A percentile compares a stretch with the other conserved stretches of the same genome.
Conservation (phyloP, 768 basidiomycete genomes). For the Calocera cornea region DNA sequence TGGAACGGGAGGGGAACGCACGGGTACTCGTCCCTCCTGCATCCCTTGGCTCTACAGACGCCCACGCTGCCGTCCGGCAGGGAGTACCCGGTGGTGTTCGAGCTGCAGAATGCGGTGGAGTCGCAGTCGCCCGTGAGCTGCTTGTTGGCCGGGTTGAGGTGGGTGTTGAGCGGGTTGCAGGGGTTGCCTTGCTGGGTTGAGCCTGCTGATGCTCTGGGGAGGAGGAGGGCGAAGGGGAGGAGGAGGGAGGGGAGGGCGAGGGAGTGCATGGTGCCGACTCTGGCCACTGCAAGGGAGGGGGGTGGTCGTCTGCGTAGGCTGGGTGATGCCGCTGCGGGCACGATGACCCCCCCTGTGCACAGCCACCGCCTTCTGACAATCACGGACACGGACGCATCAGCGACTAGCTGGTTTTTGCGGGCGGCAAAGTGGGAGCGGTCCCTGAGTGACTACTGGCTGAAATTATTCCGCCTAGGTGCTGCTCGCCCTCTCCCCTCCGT, state of each 20-base stretch:
- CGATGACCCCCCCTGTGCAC: too few species aligned
- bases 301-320: too few species aligned
- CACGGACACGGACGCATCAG: too few species aligned
- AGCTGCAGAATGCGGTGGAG: constrained; percentile 50
- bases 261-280: too few species aligned
- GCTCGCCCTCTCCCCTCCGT: too few species aligned
- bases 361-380: too few species aligned
- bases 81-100: constrained; percentile 37
- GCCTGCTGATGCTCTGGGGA: constrained; percentile 27
- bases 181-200: constrained; percentile 31
- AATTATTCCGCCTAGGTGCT: neutral
- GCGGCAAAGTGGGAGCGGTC: too few species aligned
- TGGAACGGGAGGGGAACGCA: constrained; percentile 33
- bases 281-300: too few species aligned
- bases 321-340: too few species aligned
- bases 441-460: too few species aligned
- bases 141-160: constrained; percentile 58
- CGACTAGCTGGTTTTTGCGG: too few species aligned
- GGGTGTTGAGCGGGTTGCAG: constrained; percentile 45
- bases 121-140: constrained; percentile 72
- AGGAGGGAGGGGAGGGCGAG: neutral
- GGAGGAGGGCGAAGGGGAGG: neutral
- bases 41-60: constrained; percentile 33
- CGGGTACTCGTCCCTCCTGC: constrained; percentile 64
- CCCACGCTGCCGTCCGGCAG: neutral